Conservation (phyloP, 1,139 yeast species). For the Candida frijolesensis region DNA sequence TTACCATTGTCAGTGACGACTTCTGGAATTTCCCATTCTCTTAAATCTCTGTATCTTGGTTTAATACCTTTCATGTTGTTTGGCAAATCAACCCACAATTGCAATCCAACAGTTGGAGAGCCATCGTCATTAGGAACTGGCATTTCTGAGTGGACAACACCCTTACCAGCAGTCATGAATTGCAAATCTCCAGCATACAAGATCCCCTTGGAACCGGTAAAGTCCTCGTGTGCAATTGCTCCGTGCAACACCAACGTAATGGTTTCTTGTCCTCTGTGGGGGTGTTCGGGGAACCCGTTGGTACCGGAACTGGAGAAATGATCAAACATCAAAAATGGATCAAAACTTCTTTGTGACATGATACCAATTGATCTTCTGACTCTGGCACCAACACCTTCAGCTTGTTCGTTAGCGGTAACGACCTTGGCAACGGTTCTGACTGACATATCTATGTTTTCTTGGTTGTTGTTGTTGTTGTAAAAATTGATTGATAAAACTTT, state of each 20-base stretch:
- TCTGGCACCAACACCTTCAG: constrained; percentile 86
- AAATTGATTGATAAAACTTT: constrained; percentile 4
- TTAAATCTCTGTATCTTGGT: constrained; percentile 83
- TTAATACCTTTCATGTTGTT: constrained; percentile 62
- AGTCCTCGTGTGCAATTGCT: constrained; percentile 86
- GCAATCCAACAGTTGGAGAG: constrained; percentile 68
- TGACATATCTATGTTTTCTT: constrained; percentile 5
- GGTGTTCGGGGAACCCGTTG: constrained; percentile 93
- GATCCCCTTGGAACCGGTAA: constrained; percentile 81
- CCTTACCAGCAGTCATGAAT: constrained; percentile 94
- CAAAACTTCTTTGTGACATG: constrained; percentile 64
- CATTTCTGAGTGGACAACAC: constrained; percentile 85
- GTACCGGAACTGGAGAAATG: constrained; percentile 57
- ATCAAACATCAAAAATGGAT: constrained; percentile 85
- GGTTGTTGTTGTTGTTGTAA: constrained; percentile 9
- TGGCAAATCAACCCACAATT: constrained; percentile 92
- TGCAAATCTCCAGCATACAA: constrained; percentile 85
- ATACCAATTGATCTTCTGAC: constrained; percentile 85
- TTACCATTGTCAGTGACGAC: constrained; percentile 66
- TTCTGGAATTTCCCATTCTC: constrained; percentile 68
- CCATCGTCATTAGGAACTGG: constrained; percentile 69
- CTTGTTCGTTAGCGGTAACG: constrained; percentile 69
- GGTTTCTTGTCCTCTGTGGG: constrained; percentile 91
- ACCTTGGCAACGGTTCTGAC: constrained; percentile 58
- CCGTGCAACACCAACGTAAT: constrained; percentile 76